A percentile compares a stretch with the other conserved stretches of the same genome.
Evolutionary conservation across 2,329 filamentous ascomycete species (phyloP).

Genomic region (Beauveria sp.): DNA sequence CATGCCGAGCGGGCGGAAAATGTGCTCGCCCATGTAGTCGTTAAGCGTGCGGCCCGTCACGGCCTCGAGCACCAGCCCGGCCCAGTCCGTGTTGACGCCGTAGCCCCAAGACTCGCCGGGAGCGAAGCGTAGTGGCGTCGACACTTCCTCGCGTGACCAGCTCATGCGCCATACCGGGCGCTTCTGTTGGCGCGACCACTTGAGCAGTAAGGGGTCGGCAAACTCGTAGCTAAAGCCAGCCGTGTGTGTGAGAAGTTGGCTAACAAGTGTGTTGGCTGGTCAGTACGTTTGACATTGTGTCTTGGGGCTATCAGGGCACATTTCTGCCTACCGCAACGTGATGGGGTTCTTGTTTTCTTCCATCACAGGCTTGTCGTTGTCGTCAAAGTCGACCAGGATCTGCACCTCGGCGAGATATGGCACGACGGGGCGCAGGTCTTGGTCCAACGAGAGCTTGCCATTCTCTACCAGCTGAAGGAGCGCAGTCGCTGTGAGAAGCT

Average conservation of each 20-base stretch:
- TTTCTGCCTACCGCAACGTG: conserved; percentile 21
- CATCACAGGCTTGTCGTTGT: conserved; percentile 20
- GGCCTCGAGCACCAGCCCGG: conserved; percentile 29
- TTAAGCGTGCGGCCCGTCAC: conserved; percentile 23
- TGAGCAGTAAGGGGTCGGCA: conserved; percentile 23
- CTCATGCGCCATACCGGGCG: conserved; percentile 18
- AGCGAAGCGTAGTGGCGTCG: conserved; percentile 28
- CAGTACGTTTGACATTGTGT: too few relatives aligned
- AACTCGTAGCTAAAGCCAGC: conserved; percentile 31
- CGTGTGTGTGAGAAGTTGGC: conserved; percentile 34
- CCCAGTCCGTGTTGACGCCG: conserved; percentile 32
- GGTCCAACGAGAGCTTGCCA: conserved; percentile 21
- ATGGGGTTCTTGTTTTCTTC: conserved; percentile 21
- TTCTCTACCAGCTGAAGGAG: conserved; percentile 26
- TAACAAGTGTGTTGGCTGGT: conserved; percentile 10
- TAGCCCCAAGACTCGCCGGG: conserved; percentile 37
- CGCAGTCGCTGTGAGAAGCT: conserved; percentile 24
- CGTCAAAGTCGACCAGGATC: conserved; percentile 22
- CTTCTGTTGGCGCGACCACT: conserved; percentile 25
- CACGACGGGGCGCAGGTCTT: conserved; percentile 21
- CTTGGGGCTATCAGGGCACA: neutral
- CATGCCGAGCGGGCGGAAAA: conserved; percentile 22
- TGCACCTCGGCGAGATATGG: conserved; percentile 20
- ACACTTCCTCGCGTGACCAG: conserved; percentile 24
- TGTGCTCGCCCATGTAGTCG: conserved; percentile 18